These are phyloP conservation scores for Scytalidium sp. DNA, from an alignment of 2,329 filamentous ascomycete species.

Conservation along the genomic window DNA sequence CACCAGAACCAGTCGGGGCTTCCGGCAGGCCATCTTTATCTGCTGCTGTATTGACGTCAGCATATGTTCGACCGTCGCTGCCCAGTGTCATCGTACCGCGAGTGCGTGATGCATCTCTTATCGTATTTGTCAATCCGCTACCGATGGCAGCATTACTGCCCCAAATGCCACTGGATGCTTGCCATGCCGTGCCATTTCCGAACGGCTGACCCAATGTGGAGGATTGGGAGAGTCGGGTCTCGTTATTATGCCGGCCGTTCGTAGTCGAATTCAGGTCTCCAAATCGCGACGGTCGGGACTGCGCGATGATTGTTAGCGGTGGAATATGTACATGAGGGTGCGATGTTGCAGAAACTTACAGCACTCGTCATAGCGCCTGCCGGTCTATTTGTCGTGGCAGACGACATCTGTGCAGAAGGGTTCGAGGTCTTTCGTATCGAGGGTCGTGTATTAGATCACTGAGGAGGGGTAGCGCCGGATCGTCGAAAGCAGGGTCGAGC, in stretches of 20 bases:
- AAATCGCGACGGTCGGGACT: constrained; percentile 30
- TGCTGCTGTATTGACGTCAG: constrained; percentile 25
- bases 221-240: constrained; percentile 32
- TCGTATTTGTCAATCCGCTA: constrained; percentile 42
- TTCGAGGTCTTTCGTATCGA: constrained; percentile 24
- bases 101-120: constrained; percentile 40
- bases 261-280: constrained; percentile 33
- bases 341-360: constrained; percentile 35
- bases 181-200: constrained; percentile 34
- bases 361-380: constrained; percentile 33
- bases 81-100: constrained; percentile 41
- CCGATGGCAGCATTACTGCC: constrained; percentile 39
- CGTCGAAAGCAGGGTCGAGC: constrained; percentile 13
- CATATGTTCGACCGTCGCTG: constrained; percentile 9
- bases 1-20: constrained; percentile 65
- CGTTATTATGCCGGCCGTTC: constrained; percentile 22
- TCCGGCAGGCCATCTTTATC: constrained; percentile 40
- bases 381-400: constrained; percentile 30
- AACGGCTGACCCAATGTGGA: constrained; percentile 39
- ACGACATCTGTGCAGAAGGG: constrained; percentile 22
- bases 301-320: constrained; percentile 17
- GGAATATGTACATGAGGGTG: constrained; percentile 10
- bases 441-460: constrained; percentile 18
- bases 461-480: constrained; percentile 12
- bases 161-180: constrained; percentile 47